Evolutionary conservation across 768 basidiomycete genomes (phyloP).

Genomic region (Chalciporus sphaerocephalus): DNA sequence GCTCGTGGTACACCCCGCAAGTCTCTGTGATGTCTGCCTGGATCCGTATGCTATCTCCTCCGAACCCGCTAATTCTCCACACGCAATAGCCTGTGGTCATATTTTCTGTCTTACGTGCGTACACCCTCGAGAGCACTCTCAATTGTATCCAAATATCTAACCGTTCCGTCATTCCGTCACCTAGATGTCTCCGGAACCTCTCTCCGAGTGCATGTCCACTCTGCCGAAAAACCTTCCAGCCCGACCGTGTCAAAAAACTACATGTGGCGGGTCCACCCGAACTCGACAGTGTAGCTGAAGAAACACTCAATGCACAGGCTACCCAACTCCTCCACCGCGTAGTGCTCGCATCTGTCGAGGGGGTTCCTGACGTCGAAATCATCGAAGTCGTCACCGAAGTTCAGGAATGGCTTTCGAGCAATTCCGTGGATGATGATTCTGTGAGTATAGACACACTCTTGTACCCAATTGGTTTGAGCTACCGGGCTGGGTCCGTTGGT

Average conservation of each 20-base stretch:
- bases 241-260: slow-evolving; percentile 60
- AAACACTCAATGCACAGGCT: slow-evolving; percentile 40
- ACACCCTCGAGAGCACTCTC: slow-evolving; percentile 8
- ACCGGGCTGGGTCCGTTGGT: not conserved
- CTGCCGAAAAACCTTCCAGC: slow-evolving; percentile 57
- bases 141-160: slow-evolving; percentile 11
- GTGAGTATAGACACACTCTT: slow-evolving; percentile 20
- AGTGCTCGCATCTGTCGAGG: slow-evolving; percentile 32
- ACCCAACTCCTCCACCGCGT: slow-evolving; percentile 35
- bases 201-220: slow-evolving; percentile 56
- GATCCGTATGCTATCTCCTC: slow-evolving; percentile 54
- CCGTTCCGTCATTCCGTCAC: not conserved
- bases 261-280: slow-evolving; percentile 52
- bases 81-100: slow-evolving; percentile 75
- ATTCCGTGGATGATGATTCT: slow-evolving; percentile 37
- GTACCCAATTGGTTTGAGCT: not conserved
- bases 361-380: slow-evolving; percentile 31
- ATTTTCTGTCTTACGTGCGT: slow-evolving; percentile 68
- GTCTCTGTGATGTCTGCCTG: slow-evolving; percentile 73
- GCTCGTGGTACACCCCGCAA: slow-evolving; percentile 66
- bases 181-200: slow-evolving; percentile 53
- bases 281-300: slow-evolving; percentile 32
- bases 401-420: slow-evolving; percentile 46
- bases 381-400: slow-evolving; percentile 44
- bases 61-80: slow-evolving; percentile 48